phyloP scores from a whole-genome alignment of 768 basidiomycete species.

The Naganishia kalamii region DNA sequence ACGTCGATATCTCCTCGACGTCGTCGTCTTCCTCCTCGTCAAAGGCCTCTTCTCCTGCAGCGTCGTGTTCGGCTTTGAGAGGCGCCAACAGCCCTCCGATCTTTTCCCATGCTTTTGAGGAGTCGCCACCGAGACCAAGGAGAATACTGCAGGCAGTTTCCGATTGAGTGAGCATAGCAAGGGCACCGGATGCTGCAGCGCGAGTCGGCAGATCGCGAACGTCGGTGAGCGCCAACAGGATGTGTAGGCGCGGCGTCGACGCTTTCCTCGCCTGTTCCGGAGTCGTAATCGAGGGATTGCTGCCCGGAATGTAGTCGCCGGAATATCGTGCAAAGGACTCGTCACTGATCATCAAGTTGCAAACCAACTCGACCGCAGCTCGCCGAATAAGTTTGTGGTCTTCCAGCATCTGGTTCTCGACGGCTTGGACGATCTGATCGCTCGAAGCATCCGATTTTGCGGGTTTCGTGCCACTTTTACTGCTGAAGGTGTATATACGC shows the following conservation, averaged over 20 bases:
- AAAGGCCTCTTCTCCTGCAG: conserved; percentile 45
- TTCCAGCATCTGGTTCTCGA: conserved; percentile 50
- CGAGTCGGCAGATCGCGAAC: conserved; percentile 78
- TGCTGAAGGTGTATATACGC: conserved; percentile 50
- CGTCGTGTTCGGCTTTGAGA: conserved; percentile 26
- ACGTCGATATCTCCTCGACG: conserved; percentile 32
- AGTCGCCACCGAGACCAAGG: conserved; percentile 49
- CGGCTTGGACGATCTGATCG: conserved; percentile 52
- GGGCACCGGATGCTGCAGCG: conserved; percentile 80
- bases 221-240: conserved; percentile 77
- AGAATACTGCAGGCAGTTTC: conserved; percentile 59
- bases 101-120: conserved; percentile 54
- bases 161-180: conserved; percentile 70
- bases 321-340: conserved; percentile 67
- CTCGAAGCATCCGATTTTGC: background rate
- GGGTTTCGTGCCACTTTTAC: conserved; percentile 40
- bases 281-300: conserved; percentile 39
- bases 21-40: conserved; percentile 40
- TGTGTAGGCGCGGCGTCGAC: conserved; percentile 54
- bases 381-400: conserved; percentile 75
- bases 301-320: conserved; percentile 34
- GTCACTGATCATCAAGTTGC: conserved; percentile 79
- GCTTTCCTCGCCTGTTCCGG: conserved; percentile 19
- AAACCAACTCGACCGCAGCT: conserved; percentile 82
- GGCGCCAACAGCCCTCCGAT: conserved; percentile 57